Evolutionary conservation across 441 rosid species (phyloP), one percentile per base, ranked within the genome.

Genomic region (Biscutella laevigata): DNA sequence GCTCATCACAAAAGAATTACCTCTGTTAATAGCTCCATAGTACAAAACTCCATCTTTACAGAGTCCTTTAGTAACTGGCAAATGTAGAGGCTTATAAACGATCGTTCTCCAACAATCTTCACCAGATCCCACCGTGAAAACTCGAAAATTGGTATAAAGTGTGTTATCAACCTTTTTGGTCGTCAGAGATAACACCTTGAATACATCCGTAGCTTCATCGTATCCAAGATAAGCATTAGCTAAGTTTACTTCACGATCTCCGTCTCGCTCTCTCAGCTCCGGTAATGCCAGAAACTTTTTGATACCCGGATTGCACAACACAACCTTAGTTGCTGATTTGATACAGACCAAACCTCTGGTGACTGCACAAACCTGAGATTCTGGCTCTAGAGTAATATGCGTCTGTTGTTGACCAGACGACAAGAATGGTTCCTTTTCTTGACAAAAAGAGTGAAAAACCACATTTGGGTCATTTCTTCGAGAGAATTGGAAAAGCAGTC

Each of bases 121-220:
- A 24, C 24, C 22, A 5, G 6, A 8, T 13, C 6, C 4, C 10
- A 36, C 22, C 4, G 56, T 50, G 13, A 34, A 7, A 5, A 50
- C 9, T 2, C 5, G 30, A 50, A 7, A 4, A 2, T 34, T 5
- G 6, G 0, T 2, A 10, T n/a, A n/a, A n/a, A n/a, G n/a, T n/a
- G n/a, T n/a, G n/a, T n/a, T n/a, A n/a, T n/a, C n/a, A n/a, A n/a
- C n/a, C 10, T 1, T 6, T 25, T 1, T 5, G 0, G 5, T 0
- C 35, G 4, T 32, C 41, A 5, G 1, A 50, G 12, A 12, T 12
- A 49, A 50, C 57, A 51, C 57, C 24, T 51, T 35, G 43, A 51
- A 51, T 6, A 24, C 22, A 8, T 14, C 5, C 6, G 3, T 14
- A 14, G 0, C 30, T 21, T 51, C 6, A 22, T 51, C 22, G 14